phyloP scores from a whole-genome alignment of 2,329 filamentous ascomycete species.

The Clarireedia paspali region DNA sequence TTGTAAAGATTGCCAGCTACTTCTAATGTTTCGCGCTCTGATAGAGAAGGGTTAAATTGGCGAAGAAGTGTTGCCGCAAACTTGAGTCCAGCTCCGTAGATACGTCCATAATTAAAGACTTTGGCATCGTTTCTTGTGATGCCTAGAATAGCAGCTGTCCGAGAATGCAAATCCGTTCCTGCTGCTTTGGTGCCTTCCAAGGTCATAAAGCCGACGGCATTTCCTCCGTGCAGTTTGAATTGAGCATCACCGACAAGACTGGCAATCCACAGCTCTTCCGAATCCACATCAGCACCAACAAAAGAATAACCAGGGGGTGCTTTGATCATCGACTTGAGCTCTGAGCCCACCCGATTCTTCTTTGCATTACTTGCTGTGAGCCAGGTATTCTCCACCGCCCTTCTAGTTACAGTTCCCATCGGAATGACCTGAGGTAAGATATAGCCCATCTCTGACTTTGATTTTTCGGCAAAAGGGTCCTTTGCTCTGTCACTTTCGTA shows the following conservation, averaged over 20 bases:
- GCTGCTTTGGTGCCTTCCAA: slow-evolving; percentile 91
- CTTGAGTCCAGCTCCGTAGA: slow-evolving; percentile 93
- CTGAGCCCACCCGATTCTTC: slow-evolving; percentile 88
- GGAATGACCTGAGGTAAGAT: slow-evolving; percentile 94
- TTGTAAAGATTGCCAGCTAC: slow-evolving; percentile 77
- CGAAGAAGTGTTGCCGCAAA: slow-evolving; percentile 85
- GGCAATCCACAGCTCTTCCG: slow-evolving; percentile 96
- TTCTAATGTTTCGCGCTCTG: slow-evolving; percentile 67
- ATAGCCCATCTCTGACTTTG: slow-evolving; percentile 49
- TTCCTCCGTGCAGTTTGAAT: slow-evolving; percentile 91
- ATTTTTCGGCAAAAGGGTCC: slow-evolving; percentile 13
- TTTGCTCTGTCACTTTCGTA: slow-evolving; percentile 58
- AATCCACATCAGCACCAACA: slow-evolving; percentile 95
- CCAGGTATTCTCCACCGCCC: slow-evolving; percentile 97
- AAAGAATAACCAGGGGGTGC: slow-evolving; percentile 88
- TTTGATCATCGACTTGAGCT: slow-evolving; percentile 93
- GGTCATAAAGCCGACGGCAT: slow-evolving; percentile 98
- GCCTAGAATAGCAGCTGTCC: slow-evolving; percentile 83
- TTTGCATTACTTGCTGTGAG: slow-evolving; percentile 97
- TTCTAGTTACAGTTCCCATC: slow-evolving; percentile 93
- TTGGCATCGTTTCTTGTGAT: slow-evolving; percentile 95
- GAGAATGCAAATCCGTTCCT: slow-evolving; percentile 89
- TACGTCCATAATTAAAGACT: slow-evolving; percentile 97
- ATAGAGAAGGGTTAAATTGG: slow-evolving; percentile 84
- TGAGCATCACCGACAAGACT: slow-evolving; percentile 90